Evolutionary conservation across 2,329 filamentous ascomycete genomes (phyloP).

Genomic region (Fusarium marasasianum): DNA sequence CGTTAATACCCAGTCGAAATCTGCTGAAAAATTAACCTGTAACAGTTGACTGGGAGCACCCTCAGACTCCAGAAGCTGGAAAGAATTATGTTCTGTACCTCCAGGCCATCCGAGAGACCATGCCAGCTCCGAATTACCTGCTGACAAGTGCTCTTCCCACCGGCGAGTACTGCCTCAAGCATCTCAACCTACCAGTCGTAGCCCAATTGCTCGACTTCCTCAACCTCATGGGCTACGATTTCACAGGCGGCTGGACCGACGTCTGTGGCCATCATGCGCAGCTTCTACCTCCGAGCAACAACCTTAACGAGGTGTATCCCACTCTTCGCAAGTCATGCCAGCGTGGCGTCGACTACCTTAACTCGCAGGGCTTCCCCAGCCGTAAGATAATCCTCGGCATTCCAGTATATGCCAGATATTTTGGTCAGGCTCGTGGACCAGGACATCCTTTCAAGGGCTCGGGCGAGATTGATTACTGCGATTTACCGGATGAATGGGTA

Average conservation of each 20-base stretch:
- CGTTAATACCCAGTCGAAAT: neutral
- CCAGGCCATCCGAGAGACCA: slow-evolving; percentile 59
- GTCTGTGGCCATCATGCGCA: slow-evolving; percentile 72
- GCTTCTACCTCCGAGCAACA: slow-evolving; percentile 56
- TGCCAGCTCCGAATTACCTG: slow-evolving; percentile 66
- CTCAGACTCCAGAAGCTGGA: slow-evolving; percentile 62
- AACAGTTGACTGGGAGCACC: slow-evolving; percentile 76
- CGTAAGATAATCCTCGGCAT: slow-evolving; percentile 70
- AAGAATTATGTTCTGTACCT: slow-evolving; percentile 67
- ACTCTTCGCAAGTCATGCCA: slow-evolving; percentile 58
- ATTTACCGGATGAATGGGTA: slow-evolving; percentile 65
- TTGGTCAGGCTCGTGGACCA: slow-evolving; percentile 61
- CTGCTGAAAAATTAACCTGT: neutral
- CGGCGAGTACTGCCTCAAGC: slow-evolving; percentile 67
- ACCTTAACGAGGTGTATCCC: slow-evolving; percentile 39
- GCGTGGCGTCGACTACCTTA: slow-evolving; percentile 63
- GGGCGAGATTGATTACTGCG: slow-evolving; percentile 69
- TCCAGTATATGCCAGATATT: slow-evolving; percentile 70
- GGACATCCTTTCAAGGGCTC: slow-evolving; percentile 61
- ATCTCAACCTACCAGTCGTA: slow-evolving; percentile 65
- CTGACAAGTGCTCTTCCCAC: slow-evolving; percentile 71
- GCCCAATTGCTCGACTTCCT: slow-evolving; percentile 66
- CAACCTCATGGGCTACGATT: slow-evolving; percentile 77
- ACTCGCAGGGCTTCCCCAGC: slow-evolving; percentile 62
- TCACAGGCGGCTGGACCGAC: slow-evolving; percentile 69